Base-by-base conservation (phyloP, 2,329 filamentous ascomycete species). In the Fusarium sp. region DNA sequence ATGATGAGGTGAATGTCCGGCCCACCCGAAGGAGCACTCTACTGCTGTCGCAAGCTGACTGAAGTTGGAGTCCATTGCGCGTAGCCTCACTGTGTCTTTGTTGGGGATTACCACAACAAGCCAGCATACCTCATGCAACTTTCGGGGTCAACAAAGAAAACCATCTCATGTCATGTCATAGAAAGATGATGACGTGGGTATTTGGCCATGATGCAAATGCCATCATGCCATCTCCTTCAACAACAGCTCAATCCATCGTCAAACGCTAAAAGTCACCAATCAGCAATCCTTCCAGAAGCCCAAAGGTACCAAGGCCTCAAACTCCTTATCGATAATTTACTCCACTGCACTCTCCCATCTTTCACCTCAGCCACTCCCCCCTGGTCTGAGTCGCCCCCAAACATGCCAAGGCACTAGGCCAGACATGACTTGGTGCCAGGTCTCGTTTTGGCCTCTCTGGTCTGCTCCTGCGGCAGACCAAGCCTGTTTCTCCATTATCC, bases 241-340 rank as follows among this genome's bases (percentile, higher is more conserved):
- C 49, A 17, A 41, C 36, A 63, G 66, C 47, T 63, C 60, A 63
- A 63, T 51, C 39, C 65, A 58, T 66, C 27, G 18, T 49, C 46
- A 40, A 66, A 52, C 36, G 15, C 33, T 25, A 58, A 27, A 35
- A 33, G 20, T 62, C 41, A 48, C 65, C 66, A 68, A 69, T 66
- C 60, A 69, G 52, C 50, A 50, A 62, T 29, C 57, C 51, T 68
- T 68, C 64, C 65, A 61, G 64, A 66, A 61, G 59, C 65, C 59
- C 52, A 48, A 37, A 63, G 35, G 58, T 46, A 58, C 58, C 31
- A 45, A 25, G 36, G 23, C 43, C 27, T 37, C 58, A 42, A 56
- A 46, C 43, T 58, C 49, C 55, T 72, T 73, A 73, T 73, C 71
- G 71, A 73, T 72, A 73, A 59, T 59, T 47, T 50, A 57, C 59